Base-by-base conservation (phyloP, 305 asterid genomes). In the Stenogyne calaminthoides region DNA sequence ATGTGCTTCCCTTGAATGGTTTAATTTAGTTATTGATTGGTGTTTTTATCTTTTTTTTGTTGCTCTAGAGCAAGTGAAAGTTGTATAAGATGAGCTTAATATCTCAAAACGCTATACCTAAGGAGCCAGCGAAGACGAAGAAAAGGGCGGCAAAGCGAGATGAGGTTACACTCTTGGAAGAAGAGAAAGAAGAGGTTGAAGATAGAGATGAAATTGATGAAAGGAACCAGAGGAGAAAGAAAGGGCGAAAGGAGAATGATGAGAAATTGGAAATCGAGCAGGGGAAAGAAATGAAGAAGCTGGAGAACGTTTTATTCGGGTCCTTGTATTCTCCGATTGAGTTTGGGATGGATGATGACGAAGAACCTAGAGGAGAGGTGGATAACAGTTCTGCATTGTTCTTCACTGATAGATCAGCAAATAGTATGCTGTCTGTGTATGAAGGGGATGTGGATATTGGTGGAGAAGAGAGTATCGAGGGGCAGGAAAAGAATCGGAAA, bases 221-320 rank as follows among this genome's bases (percentile, higher is more conserved):
- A 64, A 80, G n/a, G 78, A 73, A 57, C 51, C 80, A 76, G 76
- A 89, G 82, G 75, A 83, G 87, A 22, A 89, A 88, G 79, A 84
- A 84, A 74, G 82, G 71, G 70, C 61, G 47, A 27, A 81, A 64
- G 71, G 85, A 81, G 54, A 77, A 73, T 4, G 81, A 81, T 9
- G 72, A 78, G 61, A 56, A 44, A 57, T 39, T 56, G 52, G 89
- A 81, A 70, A 66, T 80, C 3, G 88, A 88, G 79, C 87, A 86
- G 76, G 82, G 82, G 77, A 77, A 27, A 84, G 91, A 88, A 82
- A 90, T 86, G 88, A 81, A 87, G 78, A 86, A 78, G 70, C 85
- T 88, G 0, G 94, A 89, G 80, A 85, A 75, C 71, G 68, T 76
- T 32, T 68, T 91, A 73, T 94, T 91, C 62, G 96, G 96, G 16